Base-by-base conservation (phyloP, 2,329 filamentous ascomycete species). In the Waltergamsia citrina region DNA sequence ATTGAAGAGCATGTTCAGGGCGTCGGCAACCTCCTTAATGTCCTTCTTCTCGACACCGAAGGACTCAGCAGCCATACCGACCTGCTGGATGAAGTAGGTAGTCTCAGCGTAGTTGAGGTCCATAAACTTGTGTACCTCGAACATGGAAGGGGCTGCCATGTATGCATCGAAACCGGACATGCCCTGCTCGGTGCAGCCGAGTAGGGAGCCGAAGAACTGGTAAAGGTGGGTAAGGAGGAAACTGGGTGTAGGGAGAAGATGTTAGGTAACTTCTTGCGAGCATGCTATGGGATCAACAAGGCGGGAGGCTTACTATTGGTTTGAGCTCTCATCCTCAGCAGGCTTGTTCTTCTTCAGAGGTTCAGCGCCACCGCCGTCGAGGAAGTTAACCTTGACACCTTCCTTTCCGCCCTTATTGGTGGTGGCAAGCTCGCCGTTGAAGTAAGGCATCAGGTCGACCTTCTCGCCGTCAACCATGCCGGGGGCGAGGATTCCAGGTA, bases 211-310 rank as follows among this genome's bases (percentile, higher is more conserved):
- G 48, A 79, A 79, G 61, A 69, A 78, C 42, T 70, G 53, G 56
- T 79, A 78, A 24, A 79, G 57, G 46, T 78, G 74, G 29, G 70
- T 78, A 40, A 79, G 52, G 36, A 79, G 68, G 40, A 61, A 61
- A 51, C 69, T 72, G 38, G 6, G 4, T n/a, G n/a, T n/a, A n/a
- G n/a, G n/a, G n/a, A n/a, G n/a, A n/a, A n/a, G n/a, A n/a, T n/a
- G n/a, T n/a, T n/a, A n/a, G n/a, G n/a, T n/a, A n/a, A n/a, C n/a
- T n/a, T 25, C 38, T 24, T 8, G 17, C 10, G 32, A n/a, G 14
- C 11, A 37, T 32, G 8, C 12, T 15, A 25, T 7, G 10, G 18
- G 4, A 20, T 6, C 5, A 5, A 19, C 23, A 21, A 25, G 12
- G 12, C 12, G 6, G 12, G 18, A 17, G 17, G 51, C 59, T 35